Percentiles rank a stretch among this genome's conserved stretches.
Conservation (phyloP, 23 red algal species). For the Gracilaria vermiculophylla region DNA sequence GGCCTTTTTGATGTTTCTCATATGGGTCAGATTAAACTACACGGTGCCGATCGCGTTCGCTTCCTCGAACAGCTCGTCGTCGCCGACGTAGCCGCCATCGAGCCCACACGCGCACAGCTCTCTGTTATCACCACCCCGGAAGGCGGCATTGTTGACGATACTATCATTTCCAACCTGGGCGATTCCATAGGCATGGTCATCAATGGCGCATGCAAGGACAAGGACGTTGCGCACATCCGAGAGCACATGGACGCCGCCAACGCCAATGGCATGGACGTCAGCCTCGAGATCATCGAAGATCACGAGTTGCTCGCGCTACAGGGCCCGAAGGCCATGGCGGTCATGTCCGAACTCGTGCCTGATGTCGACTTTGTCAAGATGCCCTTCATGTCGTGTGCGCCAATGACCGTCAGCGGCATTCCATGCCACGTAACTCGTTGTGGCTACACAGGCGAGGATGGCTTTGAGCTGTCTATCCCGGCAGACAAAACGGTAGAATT, state of each 20-base stretch:
- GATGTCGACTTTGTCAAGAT: conserved; percentile 70
- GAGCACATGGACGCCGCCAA: conserved; percentile 55
- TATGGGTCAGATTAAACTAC: conserved; percentile 95
- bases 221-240: conserved; percentile 89
- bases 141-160: conserved; percentile 97
- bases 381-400: conserved; percentile 84
- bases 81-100: conserved; percentile 67
- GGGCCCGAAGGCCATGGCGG: conserved; percentile 88
- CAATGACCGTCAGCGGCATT: conserved; percentile 51
- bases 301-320: conserved; percentile 88
- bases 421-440: conserved; percentile 85
- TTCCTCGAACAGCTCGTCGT: conserved; percentile 89
- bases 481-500: conserved; percentile 48
- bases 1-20: conserved; percentile 97
- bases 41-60: conserved; percentile 70
- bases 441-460: conserved; percentile 98
- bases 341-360: conserved; percentile 40
- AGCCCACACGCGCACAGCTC: conserved; percentile 46
- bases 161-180: conserved; percentile 93
- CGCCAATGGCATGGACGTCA: conserved; percentile 76
- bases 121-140: conserved; percentile 86
- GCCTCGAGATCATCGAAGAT: conserved; percentile 78
- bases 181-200: conserved; percentile 84
- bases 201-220: conserved; percentile 94
- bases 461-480: conserved; percentile 93